Percentiles rank a stretch among this genome's conserved stretches.
phyloP scores from a whole-genome alignment of 768 basidiomycete genomes.

The Tubosaeta sp. region DNA sequence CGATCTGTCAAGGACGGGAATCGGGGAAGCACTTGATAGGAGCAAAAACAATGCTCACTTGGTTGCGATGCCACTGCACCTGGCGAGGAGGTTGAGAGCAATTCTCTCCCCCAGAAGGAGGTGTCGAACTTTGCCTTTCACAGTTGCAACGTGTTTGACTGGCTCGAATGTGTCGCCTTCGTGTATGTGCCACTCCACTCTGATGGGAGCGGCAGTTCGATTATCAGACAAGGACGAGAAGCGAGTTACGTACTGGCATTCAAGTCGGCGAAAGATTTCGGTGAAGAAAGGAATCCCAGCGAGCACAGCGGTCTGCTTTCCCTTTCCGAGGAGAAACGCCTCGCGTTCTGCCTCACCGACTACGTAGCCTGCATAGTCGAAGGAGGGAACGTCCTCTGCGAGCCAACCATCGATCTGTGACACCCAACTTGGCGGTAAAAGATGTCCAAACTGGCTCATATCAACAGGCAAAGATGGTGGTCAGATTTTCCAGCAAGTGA shows the following conservation, averaged over 20 bases:
- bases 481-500: neutral
- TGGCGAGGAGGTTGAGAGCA: constrained; percentile 86
- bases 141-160: constrained; percentile 83
- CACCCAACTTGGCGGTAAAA: constrained; percentile 95
- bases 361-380: constrained; percentile 95
- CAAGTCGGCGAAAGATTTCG: constrained; percentile 85
- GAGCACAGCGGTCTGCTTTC: constrained; percentile 68
- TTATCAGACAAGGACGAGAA: neutral
- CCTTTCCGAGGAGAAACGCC: constrained; percentile 90
- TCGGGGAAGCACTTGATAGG: neutral
- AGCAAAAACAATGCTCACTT: constrained; percentile 49
- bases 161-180: constrained; percentile 84
- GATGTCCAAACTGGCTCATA: constrained; percentile 45
- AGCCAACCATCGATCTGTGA: constrained; percentile 77
- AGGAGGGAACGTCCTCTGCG: constrained; percentile 90
- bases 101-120: constrained; percentile 90
- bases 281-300: constrained; percentile 96
- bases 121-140: constrained; percentile 82
- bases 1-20: constrained; percentile 51
- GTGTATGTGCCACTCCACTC: constrained; percentile 89
- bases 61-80: constrained; percentile 96
- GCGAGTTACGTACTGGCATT: constrained; percentile 71
- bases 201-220: constrained; percentile 27
- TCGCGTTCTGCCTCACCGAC: constrained; percentile 86
- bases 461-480: neutral